These are phyloP conservation scores for Metschnikowia kofuensis DNA, from an alignment of 805 yeast genomes.

Conservation along the genomic window DNA sequence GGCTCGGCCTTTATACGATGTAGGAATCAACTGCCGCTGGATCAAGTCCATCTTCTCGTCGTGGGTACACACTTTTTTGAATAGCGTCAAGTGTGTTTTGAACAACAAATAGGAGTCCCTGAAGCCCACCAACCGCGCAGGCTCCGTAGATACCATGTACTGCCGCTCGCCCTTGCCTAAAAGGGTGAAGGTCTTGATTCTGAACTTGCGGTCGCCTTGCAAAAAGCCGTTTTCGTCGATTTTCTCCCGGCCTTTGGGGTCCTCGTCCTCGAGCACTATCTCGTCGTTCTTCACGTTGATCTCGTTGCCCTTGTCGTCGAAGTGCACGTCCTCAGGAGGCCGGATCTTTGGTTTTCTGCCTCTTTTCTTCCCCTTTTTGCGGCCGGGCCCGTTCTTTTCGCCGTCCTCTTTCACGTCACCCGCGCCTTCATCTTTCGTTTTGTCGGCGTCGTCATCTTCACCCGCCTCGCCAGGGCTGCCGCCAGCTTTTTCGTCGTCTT, in stretches of 20 bases:
- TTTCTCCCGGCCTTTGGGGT: conserved; percentile 75
- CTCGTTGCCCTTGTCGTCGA: conserved; percentile 69
- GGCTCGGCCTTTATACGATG: conserved; percentile 84
- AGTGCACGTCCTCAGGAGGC: conserved; percentile 38
- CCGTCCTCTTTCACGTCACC: conserved; percentile 1
- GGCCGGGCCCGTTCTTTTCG: conserved; percentile 22
- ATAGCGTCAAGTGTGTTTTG: conserved; percentile 77
- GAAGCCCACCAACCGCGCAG: conserved; percentile 92
- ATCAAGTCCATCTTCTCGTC: conserved; percentile 83
- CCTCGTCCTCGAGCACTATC: conserved; percentile 64
- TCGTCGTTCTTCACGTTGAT: conserved; percentile 70
- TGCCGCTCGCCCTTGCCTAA: conserved; percentile 64
- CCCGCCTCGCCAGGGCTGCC: conserved; percentile 4
- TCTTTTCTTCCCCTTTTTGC: conserved; percentile 26
- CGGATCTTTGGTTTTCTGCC: conserved; percentile 41
- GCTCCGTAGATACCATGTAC: conserved; percentile 93
- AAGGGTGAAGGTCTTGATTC: conserved; percentile 67
- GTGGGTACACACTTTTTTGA: conserved; percentile 68
- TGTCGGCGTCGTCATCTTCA: conserved; percentile 2
- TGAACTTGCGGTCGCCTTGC: conserved; percentile 68
- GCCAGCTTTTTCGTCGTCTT: conserved; percentile 1
- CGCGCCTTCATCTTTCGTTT: conserved; percentile 3
- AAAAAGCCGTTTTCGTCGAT: conserved; percentile 66
- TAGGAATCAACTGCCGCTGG: conserved; percentile 76
- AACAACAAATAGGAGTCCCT: conserved; percentile 87